Conservation (phyloP, 2,329 filamentous ascomycete genomes). For the Hypoxylon sp. region DNA sequence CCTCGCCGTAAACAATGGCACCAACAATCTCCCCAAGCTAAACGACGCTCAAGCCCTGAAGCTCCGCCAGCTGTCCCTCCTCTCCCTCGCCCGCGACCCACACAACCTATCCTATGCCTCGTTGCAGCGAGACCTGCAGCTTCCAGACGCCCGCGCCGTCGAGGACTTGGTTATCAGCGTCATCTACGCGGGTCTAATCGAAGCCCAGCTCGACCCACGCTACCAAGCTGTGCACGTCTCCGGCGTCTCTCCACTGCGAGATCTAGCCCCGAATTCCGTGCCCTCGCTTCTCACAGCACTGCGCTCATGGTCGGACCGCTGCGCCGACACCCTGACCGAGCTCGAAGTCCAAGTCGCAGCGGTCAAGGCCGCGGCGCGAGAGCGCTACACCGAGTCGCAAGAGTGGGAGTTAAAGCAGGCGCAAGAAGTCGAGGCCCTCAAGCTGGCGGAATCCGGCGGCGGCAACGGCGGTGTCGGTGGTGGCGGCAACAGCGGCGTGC, state of each 20-base stretch:
- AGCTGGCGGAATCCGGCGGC: background rate
- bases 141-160: slow-evolving; percentile 73
- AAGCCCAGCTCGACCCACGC: slow-evolving; percentile 83
- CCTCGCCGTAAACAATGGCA: slow-evolving; percentile 39
- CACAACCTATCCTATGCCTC: slow-evolving; percentile 75
- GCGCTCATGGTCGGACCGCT: slow-evolving; percentile 79
- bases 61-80: slow-evolving; percentile 87
- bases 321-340: slow-evolving; percentile 74
- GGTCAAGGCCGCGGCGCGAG: slow-evolving; percentile 67
- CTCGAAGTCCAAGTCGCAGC: slow-evolving; percentile 78
- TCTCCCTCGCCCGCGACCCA: slow-evolving; percentile 77
- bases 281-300: slow-evolving; percentile 74
- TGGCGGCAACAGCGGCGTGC: slow-evolving; percentile 27
- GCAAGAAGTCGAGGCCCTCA: slow-evolving; percentile 54
- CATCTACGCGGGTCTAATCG: slow-evolving; percentile 85
- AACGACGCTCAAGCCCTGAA: slow-evolving; percentile 79
- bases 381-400: slow-evolving; percentile 60
- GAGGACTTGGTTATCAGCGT: slow-evolving; percentile 88
- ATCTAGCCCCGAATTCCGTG: slow-evolving; percentile 79
- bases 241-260: slow-evolving; percentile 84
- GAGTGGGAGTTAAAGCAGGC: slow-evolving; percentile 59
- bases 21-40: slow-evolving; percentile 73
- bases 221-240: slow-evolving; percentile 78
- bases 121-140: slow-evolving; percentile 72
- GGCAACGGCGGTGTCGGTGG: background rate